phyloP scores from a whole-genome alignment of 23 red algal genomes.

The Agarophyton chilense region DNA sequence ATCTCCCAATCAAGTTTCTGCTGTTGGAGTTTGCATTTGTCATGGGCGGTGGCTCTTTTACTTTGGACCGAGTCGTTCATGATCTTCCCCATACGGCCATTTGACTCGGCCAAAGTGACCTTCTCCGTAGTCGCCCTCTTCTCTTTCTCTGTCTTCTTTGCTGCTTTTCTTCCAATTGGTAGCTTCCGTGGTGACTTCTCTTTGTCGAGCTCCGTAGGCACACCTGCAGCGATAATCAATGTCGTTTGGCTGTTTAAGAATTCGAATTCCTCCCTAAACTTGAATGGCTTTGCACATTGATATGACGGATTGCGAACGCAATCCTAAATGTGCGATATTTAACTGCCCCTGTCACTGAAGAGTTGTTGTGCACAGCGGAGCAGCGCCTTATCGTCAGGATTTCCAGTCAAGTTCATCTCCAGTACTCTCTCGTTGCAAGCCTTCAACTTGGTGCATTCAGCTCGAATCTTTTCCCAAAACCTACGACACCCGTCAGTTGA shows the following conservation, averaged over 20 bases:
- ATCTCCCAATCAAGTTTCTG: conserved; percentile 14
- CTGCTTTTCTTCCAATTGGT: not conserved
- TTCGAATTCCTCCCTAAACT: not conserved
- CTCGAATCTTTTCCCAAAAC: too few relatives aligned
- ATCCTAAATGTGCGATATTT: not conserved
- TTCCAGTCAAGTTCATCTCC: not conserved
- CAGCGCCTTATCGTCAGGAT: conserved; percentile 4
- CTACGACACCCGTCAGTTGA: conserved; percentile 16
- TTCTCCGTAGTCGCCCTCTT: too few relatives aligned
- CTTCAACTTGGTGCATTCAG: not conserved
- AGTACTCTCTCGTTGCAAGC: not conserved
- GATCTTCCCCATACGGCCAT: too few relatives aligned
- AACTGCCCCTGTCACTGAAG: conserved; percentile 1
- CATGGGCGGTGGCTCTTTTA: too few relatives aligned
- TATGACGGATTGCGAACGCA: conserved; percentile 9
- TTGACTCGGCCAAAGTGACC: too few relatives aligned
- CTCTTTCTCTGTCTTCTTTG: too few relatives aligned
- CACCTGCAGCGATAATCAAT: not conserved
- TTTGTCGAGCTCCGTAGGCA: not conserved
- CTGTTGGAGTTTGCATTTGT: not conserved
- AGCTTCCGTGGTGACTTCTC: not conserved
- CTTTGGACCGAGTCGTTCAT: too few relatives aligned
- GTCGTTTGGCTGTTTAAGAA: not conserved
- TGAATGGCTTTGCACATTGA: not conserved
- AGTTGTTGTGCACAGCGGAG: not conserved